Percentiles rank a stretch among this genome's conserved stretches.
phyloP scores from a whole-genome alignment of 371 early-diverging fungal species.

The Rhizopus sp. region DNA sequence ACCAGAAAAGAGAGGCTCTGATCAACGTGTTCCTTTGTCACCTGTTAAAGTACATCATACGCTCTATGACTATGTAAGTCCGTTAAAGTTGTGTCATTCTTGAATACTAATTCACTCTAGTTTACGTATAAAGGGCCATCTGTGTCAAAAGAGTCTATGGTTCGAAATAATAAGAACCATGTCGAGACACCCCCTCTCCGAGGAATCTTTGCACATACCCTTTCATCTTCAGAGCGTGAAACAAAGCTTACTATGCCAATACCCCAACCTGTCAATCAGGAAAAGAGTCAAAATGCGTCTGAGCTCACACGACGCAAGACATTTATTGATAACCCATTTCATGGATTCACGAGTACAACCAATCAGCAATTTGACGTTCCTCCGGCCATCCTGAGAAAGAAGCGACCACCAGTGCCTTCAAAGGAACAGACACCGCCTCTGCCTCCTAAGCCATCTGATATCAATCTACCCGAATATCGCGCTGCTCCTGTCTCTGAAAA shows the following conservation, averaged over 20 bases:
- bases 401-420: conserved; percentile 16
- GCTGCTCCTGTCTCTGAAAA: not conserved
- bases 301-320: conserved; percentile 32
- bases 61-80: conserved; percentile 17
- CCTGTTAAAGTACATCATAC: conserved; percentile 22
- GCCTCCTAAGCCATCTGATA: conserved; percentile 3
- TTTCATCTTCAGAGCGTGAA: conserved; percentile 7
- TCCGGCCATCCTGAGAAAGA: not conserved
- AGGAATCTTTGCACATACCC: conserved; percentile 18
- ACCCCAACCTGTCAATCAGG: conserved; percentile 5
- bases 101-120: conserved; percentile 1
- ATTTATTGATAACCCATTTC: conserved; percentile 57
- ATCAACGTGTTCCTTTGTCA: not conserved
- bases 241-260: conserved; percentile 12
- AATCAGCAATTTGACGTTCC: not conserved
- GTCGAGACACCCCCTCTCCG: conserved; percentile 15
- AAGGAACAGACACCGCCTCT: conserved; percentile 14
- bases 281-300: not conserved
- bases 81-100: not conserved
- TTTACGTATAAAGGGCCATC: conserved; percentile 7
- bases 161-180: conserved; percentile 1
- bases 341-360: conserved; percentile 47
- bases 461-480: not conserved
- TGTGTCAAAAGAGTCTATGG: conserved; percentile 15
- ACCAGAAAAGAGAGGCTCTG: conserved; percentile 2